Evolutionary conservation across 192 early-diverging fungal genomes (phyloP).

Genomic region (Blastocladiella britannica): DNA sequence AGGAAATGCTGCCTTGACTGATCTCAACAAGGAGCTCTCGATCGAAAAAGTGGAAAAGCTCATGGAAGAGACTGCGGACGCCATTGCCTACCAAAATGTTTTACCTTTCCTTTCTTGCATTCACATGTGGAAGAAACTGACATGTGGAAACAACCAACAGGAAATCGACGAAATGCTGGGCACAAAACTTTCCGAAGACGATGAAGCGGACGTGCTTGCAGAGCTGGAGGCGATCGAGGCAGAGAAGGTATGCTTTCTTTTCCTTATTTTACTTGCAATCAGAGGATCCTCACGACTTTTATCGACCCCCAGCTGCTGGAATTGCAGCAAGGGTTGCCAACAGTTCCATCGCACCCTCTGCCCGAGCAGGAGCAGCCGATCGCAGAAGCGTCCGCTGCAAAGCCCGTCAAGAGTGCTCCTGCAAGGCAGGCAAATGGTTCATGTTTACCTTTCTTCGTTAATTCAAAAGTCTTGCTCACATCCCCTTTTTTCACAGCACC

Average conservation of each 20-base stretch:
- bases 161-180: conserved; percentile 66
- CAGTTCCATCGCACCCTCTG: too few relatives aligned
- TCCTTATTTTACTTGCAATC: neutral
- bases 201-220: conserved; percentile 62
- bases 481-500: too few relatives aligned
- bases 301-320: too few relatives aligned
- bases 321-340: too few relatives aligned
- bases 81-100: conserved; percentile 85
- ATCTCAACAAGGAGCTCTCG: conserved; percentile 65
- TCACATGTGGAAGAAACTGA: neutral
- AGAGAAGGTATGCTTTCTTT: conserved; percentile 16
- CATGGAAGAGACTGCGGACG: conserved; percentile 91
- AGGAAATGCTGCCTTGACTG: conserved; percentile 68
- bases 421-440: too few relatives aligned
- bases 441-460: too few relatives aligned
- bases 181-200: conserved; percentile 50
- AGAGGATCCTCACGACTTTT: too few relatives aligned
- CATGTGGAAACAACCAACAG: conserved; percentile 9
- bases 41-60: conserved; percentile 79
- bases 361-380: too few relatives aligned
- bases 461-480: too few relatives aligned
- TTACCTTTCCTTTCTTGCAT: neutral
- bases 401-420: too few relatives aligned
- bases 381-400: too few relatives aligned
- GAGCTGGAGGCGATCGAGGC: conserved; percentile 54